phyloP scores from a whole-genome alignment of 2,329 filamentous ascomycete genomes.

The Alternaria sp. region DNA sequence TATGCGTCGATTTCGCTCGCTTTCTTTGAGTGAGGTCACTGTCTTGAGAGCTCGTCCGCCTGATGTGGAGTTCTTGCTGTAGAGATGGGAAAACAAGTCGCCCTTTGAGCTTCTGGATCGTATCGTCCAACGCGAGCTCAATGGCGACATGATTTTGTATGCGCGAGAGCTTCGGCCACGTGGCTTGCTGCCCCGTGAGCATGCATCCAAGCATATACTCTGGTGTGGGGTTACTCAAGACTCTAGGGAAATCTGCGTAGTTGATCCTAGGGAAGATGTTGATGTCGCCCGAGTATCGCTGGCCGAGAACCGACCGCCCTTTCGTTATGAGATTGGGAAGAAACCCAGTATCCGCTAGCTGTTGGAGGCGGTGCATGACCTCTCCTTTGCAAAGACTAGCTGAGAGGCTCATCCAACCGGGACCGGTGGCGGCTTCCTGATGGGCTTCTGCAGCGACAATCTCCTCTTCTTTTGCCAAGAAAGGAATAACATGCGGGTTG shows the following conservation, averaged over 20 bases:
- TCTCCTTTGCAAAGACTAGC: conserved; percentile 81
- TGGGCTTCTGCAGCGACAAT: conserved; percentile 51
- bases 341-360: conserved; percentile 80
- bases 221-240: conserved; percentile 82
- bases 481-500: conserved; percentile 91
- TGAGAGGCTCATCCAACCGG: conserved; percentile 70
- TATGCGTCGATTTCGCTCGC: conserved; percentile 32
- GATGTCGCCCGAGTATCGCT: conserved; percentile 94
- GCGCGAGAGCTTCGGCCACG: conserved; percentile 87
- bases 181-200: conserved; percentile 80
- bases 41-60: conserved; percentile 40
- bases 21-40: conserved; percentile 24
- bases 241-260: conserved; percentile 74
- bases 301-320: conserved; percentile 79
- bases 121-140: conserved; percentile 81
- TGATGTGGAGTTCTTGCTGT: conserved; percentile 57
- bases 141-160: conserved; percentile 89
- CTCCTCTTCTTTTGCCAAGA: conserved; percentile 77
- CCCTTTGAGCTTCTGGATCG: conserved; percentile 73
- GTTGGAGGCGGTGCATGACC: conserved; percentile 79
- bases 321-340: conserved; percentile 83
- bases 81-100: conserved; percentile 74
- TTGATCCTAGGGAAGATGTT: conserved; percentile 86
- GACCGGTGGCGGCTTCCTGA: conserved; percentile 52
- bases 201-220: conserved; percentile 87